A percentile compares a stretch with the other conserved stretches of the same genome.
phyloP scores from a whole-genome alignment of 1,284 basidiomycete genomes.

The Xerocomus amazonicus region DNA sequence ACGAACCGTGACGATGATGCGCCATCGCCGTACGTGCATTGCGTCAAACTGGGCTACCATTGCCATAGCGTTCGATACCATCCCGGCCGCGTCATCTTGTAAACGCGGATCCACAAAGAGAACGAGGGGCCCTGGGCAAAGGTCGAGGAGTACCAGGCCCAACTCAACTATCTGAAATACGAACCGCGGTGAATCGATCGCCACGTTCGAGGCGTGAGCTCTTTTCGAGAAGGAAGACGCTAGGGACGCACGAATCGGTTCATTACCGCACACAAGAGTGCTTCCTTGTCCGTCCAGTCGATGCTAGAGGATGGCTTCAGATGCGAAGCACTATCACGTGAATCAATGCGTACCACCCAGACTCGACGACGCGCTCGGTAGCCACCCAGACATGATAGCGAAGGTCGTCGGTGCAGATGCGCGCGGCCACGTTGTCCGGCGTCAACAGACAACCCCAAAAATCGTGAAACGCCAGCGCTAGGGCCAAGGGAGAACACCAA shows the following conservation, averaged over 20 bases:
- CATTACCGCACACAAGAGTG: constrained; percentile 22
- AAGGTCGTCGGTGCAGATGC: constrained; percentile 26
- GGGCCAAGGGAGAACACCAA: not conserved
- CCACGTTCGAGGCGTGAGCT: no score
- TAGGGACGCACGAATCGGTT: constrained; percentile 25
- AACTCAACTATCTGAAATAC: constrained; percentile 47
- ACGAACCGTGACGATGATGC: constrained; percentile 49
- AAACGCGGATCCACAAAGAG: constrained; percentile 50
- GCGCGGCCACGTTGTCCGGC: constrained; percentile 30
- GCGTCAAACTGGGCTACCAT: constrained; percentile 41
- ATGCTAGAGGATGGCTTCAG: constrained; percentile 7
- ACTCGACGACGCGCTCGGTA: constrained; percentile 36
- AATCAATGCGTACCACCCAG: constrained; percentile 22
- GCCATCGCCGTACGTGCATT: constrained; percentile 37
- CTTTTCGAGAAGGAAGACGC: not conserved
- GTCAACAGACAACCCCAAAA: constrained; percentile 38
- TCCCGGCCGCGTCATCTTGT: constrained; percentile 33
- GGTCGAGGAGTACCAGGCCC: constrained; percentile 41
- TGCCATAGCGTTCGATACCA: constrained; percentile 41
- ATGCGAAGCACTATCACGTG: not conserved
- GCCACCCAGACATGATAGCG: constrained; percentile 47
- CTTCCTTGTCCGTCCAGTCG: constrained; percentile 6
- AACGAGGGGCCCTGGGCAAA: constrained; percentile 44
- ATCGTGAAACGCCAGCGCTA: constrained; percentile 38
- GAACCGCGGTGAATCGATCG: not conserved